A percentile compares a stretch with the other conserved stretches of the same genome.
Evolutionary conservation across 139 green algal species (phyloP).

Genomic region (Haematococcus lacustris): DNA sequence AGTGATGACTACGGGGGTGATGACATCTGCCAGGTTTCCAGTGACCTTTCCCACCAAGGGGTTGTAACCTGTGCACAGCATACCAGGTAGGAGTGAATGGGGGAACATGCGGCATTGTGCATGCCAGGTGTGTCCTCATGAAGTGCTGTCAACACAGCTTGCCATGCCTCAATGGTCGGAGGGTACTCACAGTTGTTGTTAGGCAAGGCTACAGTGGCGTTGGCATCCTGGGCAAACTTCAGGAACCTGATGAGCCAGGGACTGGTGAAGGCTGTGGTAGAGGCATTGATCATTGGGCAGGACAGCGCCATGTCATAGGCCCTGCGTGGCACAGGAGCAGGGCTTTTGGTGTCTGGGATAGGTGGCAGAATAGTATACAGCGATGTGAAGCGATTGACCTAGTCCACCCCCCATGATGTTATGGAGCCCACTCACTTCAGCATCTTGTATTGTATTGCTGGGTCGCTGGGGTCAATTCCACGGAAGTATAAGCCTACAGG

Average conservation of each 20-base stretch:
- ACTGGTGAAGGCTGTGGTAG: constrained; percentile 11
- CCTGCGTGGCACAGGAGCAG: neutral
- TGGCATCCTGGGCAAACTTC: too few relatives aligned
- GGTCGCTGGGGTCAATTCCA: constrained; percentile 11
- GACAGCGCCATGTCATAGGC: constrained; percentile 7
- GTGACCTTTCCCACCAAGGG: constrained; percentile 7
- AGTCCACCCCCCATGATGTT: neutral
- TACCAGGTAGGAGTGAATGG: neutral
- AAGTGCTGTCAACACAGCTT: neutral
- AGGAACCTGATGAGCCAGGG: too few relatives aligned
- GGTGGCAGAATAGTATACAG: neutral
- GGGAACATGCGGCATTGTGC: neutral
- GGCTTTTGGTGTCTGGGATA: neutral
- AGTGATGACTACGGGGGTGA: neutral
- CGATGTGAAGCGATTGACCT: neutral
- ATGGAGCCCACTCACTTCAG: constrained; percentile 1
- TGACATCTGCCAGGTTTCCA: constrained; percentile 9
- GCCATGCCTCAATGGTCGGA: neutral
- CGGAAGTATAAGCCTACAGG: constrained; percentile 21
- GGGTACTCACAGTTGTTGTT: neutral
- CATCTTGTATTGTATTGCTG: constrained; percentile 20
- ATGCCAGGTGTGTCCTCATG: neutral
- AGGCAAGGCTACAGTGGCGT: too few relatives aligned
- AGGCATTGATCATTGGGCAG: constrained; percentile 19
- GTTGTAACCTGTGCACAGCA: constrained; percentile 12